Evolutionary conservation across 2,329 filamentous ascomycete genomes (phyloP), one percentile per base, ranked within the genome.

Genomic region (Zymoseptoria ardabiliae): DNA sequence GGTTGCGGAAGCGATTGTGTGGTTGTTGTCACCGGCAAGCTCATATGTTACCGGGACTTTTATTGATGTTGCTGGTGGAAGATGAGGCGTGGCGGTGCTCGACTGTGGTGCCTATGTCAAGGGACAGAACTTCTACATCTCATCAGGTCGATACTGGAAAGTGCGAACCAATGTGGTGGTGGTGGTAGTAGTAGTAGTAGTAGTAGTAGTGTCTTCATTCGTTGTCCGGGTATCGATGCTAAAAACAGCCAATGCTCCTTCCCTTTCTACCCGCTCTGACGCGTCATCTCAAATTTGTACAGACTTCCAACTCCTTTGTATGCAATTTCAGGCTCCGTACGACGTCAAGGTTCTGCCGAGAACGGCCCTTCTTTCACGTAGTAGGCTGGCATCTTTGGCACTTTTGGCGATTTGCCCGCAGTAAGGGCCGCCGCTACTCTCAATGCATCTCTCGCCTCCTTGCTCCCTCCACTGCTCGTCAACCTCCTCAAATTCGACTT

Each of bases 401-500:
- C 76, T 61, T 76, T 74, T 2, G 78, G 78, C 60, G 75, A 77
- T 68, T 75, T 76, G 57, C 73, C 70, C 35, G 17, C 35, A 17
- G 11, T 17, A 4, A 41, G 11, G n/a, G 58, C 58, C 9, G 58
- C 56, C 7, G 61, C 55, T 9, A 70, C 70, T 58, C 72, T 74
- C 10, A 74, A 65, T 11, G 71, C 70, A 23, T 79, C 77, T 55
- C 72, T 74, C 9, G 70, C 68, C 53, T 73, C 72, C 50, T 63
- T 64, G 25, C 62, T 66, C n/a, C 73, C 72, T 4, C 74, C 71
- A 49, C 82, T 81, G 9, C 85, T 84, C 2, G 86, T 88, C 57
- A 88, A 75, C 56, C 85, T 76, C 6, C 85, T 76, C 76, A 88
- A 82, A 8, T 84, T 81, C 11, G 78, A 81, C 45, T 83, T 76